Conservation (phyloP, 352 stramenopile species). For the Nothophytophthora sp. region DNA sequence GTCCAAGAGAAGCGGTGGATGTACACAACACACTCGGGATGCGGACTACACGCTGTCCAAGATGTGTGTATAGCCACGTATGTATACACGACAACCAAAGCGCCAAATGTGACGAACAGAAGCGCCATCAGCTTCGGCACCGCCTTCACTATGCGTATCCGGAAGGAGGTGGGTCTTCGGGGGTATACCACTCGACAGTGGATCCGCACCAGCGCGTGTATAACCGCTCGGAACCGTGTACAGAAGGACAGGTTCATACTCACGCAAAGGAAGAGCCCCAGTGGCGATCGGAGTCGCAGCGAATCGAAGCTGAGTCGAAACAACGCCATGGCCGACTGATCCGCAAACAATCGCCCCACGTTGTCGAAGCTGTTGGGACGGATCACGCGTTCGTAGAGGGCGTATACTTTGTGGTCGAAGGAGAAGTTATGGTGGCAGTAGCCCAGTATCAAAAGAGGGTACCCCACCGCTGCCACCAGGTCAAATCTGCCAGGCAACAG, state of each 20-base stretch:
- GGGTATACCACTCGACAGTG: too few species aligned
- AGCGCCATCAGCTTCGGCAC: too few species aligned
- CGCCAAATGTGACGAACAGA: too few species aligned
- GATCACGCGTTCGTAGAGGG: constrained; percentile 9
- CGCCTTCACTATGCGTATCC: too few species aligned
- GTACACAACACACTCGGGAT: too few species aligned
- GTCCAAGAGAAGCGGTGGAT: too few species aligned
- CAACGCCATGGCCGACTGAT: constrained; percentile 10
- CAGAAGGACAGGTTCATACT: constrained; percentile 18
- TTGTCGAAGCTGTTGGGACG: constrained; percentile 8
- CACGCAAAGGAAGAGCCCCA: constrained; percentile 18
- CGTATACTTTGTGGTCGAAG: constrained; percentile 2
- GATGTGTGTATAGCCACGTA: too few species aligned
- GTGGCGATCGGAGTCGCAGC: constrained; percentile 3
- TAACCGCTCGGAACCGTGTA: too few species aligned
- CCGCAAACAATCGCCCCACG: constrained; percentile 11
- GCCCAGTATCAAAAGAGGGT: not conserved
- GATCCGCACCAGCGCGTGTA: too few species aligned
- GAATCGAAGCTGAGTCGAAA: constrained; percentile 14
- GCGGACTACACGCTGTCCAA: too few species aligned
- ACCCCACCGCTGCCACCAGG: not conserved
- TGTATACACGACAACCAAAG: too few species aligned
- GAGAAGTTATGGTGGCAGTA: not conserved
- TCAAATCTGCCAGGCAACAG: not conserved
- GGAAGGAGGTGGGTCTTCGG: too few species aligned